These are phyloP conservation scores for Termitomyces sp. DNA, from an alignment of 768 basidiomycete species.

Conservation along the genomic window DNA sequence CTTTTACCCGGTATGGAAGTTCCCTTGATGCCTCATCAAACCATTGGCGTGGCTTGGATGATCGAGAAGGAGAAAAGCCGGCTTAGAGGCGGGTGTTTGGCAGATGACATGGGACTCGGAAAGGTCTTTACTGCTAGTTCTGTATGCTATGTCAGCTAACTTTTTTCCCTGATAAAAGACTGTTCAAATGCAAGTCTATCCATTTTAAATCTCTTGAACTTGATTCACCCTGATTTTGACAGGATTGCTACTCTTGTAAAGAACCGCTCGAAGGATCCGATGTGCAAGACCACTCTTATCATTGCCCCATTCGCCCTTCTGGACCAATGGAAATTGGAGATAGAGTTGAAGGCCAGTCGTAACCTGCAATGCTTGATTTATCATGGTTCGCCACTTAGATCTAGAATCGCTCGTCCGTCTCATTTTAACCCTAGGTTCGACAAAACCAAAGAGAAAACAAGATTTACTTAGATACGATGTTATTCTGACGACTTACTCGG, in stretches of 20 bases:
- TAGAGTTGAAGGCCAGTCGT: conserved; percentile 49
- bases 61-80: conserved; percentile 36
- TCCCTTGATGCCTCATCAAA: conserved; percentile 63
- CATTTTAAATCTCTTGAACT: not conserved
- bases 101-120: conserved; percentile 59
- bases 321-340: conserved; percentile 61
- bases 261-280: conserved; percentile 44
- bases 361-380: conserved; percentile 51
- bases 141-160: not conserved
- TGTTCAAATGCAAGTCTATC: conserved; percentile 36
- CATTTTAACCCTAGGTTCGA: conserved; percentile 26
- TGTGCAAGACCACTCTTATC: conserved; percentile 61
- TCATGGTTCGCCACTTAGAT: conserved; percentile 38
- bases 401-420: not conserved
- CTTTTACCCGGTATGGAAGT: conserved; percentile 55
- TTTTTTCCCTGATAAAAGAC: conserved; percentile 23
- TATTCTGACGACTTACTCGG: conserved; percentile 52
- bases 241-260: conserved; percentile 57
- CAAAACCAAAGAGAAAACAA: conserved; percentile 38
- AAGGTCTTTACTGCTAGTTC: conserved; percentile 31
- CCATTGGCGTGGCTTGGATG: conserved; percentile 63
- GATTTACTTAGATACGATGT: conserved; percentile 56
- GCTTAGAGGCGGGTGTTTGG: conserved; percentile 43
- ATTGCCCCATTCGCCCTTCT: conserved; percentile 62
- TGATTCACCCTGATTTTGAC: not conserved